Percentiles rank a stretch among this genome's conserved stretches.
phyloP scores from a whole-genome alignment of 2,329 filamentous ascomycete species.

The Talaromyces sp. region DNA sequence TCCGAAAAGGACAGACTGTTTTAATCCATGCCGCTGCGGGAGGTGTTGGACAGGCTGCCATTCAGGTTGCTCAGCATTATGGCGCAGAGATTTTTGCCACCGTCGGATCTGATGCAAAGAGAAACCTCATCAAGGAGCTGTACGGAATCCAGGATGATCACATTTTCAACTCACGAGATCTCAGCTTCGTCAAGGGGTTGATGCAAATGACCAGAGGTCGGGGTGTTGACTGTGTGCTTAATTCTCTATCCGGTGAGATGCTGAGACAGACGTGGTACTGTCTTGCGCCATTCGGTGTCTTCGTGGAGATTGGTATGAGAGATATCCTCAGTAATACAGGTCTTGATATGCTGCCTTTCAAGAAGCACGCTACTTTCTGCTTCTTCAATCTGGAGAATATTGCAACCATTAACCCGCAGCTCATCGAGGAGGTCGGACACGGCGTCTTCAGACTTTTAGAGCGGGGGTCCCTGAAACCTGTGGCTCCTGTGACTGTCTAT shows the following conservation, averaged over 20 bases:
- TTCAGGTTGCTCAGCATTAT: constrained; percentile 21
- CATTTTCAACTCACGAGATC: constrained; percentile 13
- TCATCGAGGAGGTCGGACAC: not conserved
- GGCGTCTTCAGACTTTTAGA: not conserved
- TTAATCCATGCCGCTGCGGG: constrained; percentile 21
- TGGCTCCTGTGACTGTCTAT: not conserved
- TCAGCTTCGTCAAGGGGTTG: constrained; percentile 5
- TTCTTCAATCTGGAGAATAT: not conserved
- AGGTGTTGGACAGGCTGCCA: constrained; percentile 18
- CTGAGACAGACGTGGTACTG: not conserved
- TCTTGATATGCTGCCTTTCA: not conserved
- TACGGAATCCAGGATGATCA: constrained; percentile 10
- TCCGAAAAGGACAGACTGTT: constrained; percentile 16
- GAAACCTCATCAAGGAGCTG: constrained; percentile 10
- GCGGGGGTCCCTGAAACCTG: not conserved
- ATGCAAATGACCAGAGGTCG: constrained; percentile 18
- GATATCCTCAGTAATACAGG: not conserved
- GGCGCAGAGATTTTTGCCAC: constrained; percentile 17
- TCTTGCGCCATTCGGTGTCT: not conserved
- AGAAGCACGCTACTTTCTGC: not conserved
- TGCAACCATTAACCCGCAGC: not conserved
- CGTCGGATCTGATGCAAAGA: constrained; percentile 16
- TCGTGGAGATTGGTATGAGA: not conserved
- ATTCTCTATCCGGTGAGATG: not conserved
- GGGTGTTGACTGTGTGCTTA: constrained; percentile 21